Evolutionary conservation across 179 eudicot species (phyloP), one percentile per base, ranked within the genome.

Genomic region (Corrigiola litoralis): DNA sequence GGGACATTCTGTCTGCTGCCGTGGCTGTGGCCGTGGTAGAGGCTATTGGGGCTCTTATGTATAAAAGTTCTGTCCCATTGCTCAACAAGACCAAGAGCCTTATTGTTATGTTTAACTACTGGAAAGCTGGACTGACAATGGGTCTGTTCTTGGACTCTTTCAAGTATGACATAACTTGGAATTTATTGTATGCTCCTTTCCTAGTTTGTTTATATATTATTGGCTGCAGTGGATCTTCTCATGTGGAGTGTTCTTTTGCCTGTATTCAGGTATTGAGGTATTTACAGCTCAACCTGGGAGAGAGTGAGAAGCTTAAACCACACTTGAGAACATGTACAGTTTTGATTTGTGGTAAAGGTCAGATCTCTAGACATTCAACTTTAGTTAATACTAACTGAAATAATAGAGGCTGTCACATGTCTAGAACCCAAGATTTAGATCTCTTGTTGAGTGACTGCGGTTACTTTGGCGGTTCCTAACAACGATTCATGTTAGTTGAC

Each of bases 141-240:
- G 98, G 98, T 68, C 89, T 92, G 46, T 92, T 92, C 81, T 61
- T 92, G 69, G 98, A 92, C 79, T 87, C 98, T 18, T 92, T 92
- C 81, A 87, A 89, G 87, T 92, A 85, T 54, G 75, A 65, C 77
- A 52, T 68, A 31, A 66, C 6, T 33, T 25, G 14, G 14, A 54
- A 21, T 27, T 37, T 9, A 27, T n/a, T 48, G 33, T 6, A 55
- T 68, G 28, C 13, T 57, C 28, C n/a, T n/a, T 29, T 56, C 17
- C 3, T 38, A n/a, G n/a, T n/a, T n/a, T n/a, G n/a, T n/a, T n/a
- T n/a, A n/a, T n/a, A n/a, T n/a, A n/a, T n/a, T n/a, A n/a, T 51
- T 31, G 38, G 17, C 48, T 9, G 29, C 23, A n/a, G 37, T 31
- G 41, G 17, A 38, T 23, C 23, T 4, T 42, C 24, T 14, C 20